Evolutionary conservation across 2,329 filamentous ascomycete genomes (phyloP).

Genomic region (Didymella segeticola): DNA sequence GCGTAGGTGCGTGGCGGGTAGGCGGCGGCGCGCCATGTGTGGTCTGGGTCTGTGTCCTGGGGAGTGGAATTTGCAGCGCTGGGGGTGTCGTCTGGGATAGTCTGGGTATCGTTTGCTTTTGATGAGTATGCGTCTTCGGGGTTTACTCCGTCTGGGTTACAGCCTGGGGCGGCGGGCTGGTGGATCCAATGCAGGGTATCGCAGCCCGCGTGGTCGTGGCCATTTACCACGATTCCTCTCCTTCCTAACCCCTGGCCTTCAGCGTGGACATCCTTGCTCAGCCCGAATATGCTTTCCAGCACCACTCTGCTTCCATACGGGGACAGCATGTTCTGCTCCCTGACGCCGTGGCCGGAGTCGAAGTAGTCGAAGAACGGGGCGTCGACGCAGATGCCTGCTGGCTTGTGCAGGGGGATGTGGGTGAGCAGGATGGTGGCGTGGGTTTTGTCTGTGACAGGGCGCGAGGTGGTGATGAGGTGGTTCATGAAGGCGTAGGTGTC

Average conservation of each 20-base stretch:
- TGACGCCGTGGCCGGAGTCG: slow-evolving; percentile 69
- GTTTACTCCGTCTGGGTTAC: neutral
- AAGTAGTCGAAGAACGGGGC: slow-evolving; percentile 84
- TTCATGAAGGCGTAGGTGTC: slow-evolving; percentile 81
- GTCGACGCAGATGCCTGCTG: slow-evolving; percentile 81
- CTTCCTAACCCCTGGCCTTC: slow-evolving; percentile 70
- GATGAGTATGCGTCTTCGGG: neutral
- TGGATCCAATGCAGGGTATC: slow-evolving; percentile 78
- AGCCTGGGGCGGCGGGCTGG: slow-evolving; percentile 25
- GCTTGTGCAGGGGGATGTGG: slow-evolving; percentile 89
- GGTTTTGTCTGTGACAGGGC: slow-evolving; percentile 66
- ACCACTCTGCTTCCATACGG: slow-evolving; percentile 71
- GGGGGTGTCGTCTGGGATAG: slow-evolving; percentile 2
- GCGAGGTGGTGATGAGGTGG: slow-evolving; percentile 66
- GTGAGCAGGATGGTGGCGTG: slow-evolving; percentile 86
- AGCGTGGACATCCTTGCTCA: slow-evolving; percentile 68
- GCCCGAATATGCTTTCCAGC: slow-evolving; percentile 83
- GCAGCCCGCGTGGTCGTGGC: slow-evolving; percentile 95
- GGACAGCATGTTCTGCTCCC: slow-evolving; percentile 91
- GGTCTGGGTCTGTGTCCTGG: neutral
- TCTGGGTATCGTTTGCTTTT: slow-evolving; percentile 7
- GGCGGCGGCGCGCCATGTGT: slow-evolving; percentile 33
- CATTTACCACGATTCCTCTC: slow-evolving; percentile 82
- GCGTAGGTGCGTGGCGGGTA: slow-evolving; percentile 25
- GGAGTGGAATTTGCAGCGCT: slow-evolving; percentile 2